Base-by-base conservation (phyloP, 2,329 filamentous ascomycete genomes). In the Chaetomiaceae sp. region DNA sequence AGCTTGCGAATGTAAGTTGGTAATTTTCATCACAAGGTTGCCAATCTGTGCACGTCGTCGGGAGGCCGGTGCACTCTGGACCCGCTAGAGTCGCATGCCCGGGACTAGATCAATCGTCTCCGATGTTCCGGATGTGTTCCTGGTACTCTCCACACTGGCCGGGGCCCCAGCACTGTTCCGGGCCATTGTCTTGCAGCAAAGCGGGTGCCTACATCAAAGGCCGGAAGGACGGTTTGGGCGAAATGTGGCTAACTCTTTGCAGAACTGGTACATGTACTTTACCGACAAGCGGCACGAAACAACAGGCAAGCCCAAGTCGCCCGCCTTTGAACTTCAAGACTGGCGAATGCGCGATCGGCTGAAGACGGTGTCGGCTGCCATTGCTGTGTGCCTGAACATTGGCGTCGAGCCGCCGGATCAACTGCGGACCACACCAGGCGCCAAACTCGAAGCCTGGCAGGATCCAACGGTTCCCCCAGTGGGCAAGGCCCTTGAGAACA, bases 241-340 rank as follows among this genome's bases (percentile, higher is more conserved):
- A 25, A 36, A 14, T 18, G 11, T 30, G 34, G 36, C 60, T 65
- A 48, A 61, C 44, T 23, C 27, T 40, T 56, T 56, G 51, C 70
- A 96, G 87, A 95, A 90, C 61, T 99, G 95, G 83, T 97, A 96
- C 75, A 97, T 97, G 92, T 99, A 99, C 73, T 99, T 89, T 71
- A 96, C 92, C 58, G 94, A 99, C 71, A 97, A 97, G 71, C 86
- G 92, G 48, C 94, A 99, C 71, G 94, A 97, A 68, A 94, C 90
- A 20, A 92, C 90, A 32, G 94, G 90, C 20, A 90, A 91, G 61
- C 89, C 90, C 14, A 89, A 90, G 66, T 79, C 82, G 48, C 79
- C 77, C 16, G 69, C 73, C 23, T 81, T 81, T 61, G 77, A 83
- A 58, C 74, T 95, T 5, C 88, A 95, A 67, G 94, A 97, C 68